These are phyloP conservation scores for Chlamydomonas eustigma DNA, from an alignment of 139 green algal genomes.

Conservation along the genomic window DNA sequence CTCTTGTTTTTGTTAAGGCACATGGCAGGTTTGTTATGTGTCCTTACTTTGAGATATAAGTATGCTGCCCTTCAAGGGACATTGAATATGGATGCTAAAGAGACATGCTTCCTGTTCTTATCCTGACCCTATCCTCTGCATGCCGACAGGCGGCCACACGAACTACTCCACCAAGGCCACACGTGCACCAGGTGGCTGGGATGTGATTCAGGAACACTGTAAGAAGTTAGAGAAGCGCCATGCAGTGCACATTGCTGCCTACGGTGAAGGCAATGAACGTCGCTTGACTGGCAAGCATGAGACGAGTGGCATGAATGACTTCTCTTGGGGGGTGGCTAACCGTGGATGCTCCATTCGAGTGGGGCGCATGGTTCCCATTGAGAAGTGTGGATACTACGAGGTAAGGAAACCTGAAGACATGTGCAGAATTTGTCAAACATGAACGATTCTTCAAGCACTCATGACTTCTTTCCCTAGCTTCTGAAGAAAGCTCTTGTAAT, in stretches of 20 bases:
- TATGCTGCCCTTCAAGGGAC: too few relatives aligned
- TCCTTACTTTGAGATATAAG: too few relatives aligned
- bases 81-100: too few relatives aligned
- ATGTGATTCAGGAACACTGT: conserved; percentile 78
- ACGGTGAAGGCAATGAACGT: conserved; percentile 89
- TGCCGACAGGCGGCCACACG: conserved; percentile 74
- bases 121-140: too few relatives aligned
- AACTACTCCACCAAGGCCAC: conserved; percentile 96
- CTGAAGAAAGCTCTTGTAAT: not conserved
- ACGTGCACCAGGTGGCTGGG: conserved; percentile 66
- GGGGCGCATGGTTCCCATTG: conserved; percentile 68
- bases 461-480: not conserved
- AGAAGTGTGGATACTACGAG: conserved; percentile 97
- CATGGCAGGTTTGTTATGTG: too few relatives aligned
- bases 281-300: conserved; percentile 91
- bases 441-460: too few relatives aligned
- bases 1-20: too few relatives aligned
- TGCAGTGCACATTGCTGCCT: conserved; percentile 40
- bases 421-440: not conserved
- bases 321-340: conserved; percentile 96
- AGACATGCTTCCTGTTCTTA: too few relatives aligned
- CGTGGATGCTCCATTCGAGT: conserved; percentile 89
- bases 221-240: conserved; percentile 87
- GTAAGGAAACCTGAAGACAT: conserved; percentile 19
- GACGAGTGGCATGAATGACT: conserved; percentile 92